Percentiles rank a stretch among this genome's conserved stretches.
These are phyloP conservation scores for Durio zibethinus DNA, from an alignment of 345 rosid species.

Conservation along the genomic window DNA sequence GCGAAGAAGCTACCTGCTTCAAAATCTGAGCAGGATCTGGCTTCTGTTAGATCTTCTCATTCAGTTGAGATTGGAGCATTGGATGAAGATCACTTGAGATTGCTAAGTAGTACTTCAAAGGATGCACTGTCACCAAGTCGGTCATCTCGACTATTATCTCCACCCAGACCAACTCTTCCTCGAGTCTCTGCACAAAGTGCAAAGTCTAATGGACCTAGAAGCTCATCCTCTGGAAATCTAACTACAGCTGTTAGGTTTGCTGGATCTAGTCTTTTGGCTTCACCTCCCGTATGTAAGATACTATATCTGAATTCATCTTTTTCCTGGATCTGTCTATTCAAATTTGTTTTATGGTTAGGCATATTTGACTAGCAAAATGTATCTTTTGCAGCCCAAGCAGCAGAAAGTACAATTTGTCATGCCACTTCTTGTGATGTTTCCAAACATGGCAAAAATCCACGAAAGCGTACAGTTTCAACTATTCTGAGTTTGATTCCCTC, in stretches of 20 bases:
- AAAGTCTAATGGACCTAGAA: constrained; percentile 48
- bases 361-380: constrained; percentile 29
- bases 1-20: constrained; percentile 52
- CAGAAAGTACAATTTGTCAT: constrained; percentile 35
- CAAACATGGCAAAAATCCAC: constrained; percentile 44
- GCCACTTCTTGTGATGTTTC: constrained; percentile 39
- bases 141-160: constrained; percentile 57
- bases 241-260: constrained; percentile 41
- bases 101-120: constrained; percentile 37
- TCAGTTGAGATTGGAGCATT: constrained; percentile 40
- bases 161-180: constrained; percentile 43
- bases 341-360: constrained; percentile 1
- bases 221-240: constrained; percentile 32
- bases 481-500: constrained; percentile 76
- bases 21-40: constrained; percentile 80
- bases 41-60: constrained; percentile 61
- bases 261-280: constrained; percentile 44
- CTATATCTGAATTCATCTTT: constrained; percentile 24
- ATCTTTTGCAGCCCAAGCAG: constrained; percentile 50
- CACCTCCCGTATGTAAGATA: constrained; percentile 81
- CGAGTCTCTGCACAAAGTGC: constrained; percentile 40
- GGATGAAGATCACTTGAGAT: constrained; percentile 52
- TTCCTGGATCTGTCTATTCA: constrained; percentile 12
- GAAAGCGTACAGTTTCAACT: constrained; percentile 68
- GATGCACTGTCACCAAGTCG: constrained; percentile 38